phyloP scores from a whole-genome alignment of 2,329 filamentous ascomycete genomes.

The Diaporthe longicolla region DNA sequence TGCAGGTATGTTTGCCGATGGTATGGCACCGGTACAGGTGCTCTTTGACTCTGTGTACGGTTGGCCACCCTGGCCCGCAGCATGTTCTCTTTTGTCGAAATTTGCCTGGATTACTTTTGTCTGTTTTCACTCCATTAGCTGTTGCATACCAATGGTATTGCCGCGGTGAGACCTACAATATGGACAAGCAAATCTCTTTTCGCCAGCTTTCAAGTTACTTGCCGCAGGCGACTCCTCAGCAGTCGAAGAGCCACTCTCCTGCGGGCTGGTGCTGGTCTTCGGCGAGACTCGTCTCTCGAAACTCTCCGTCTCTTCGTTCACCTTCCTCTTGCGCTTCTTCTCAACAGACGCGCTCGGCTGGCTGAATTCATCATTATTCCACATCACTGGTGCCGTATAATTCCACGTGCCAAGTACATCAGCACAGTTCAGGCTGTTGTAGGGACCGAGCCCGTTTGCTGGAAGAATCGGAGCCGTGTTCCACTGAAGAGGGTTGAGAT shows the following conservation, averaged over 20 bases:
- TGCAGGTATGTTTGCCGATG: slow-evolving; percentile 44
- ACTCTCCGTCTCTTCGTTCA: slow-evolving; percentile 30
- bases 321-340: slow-evolving; percentile 38
- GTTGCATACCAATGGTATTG: background rate
- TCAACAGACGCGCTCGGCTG: slow-evolving; percentile 9
- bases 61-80: slow-evolving; percentile 43
- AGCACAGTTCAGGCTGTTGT: slow-evolving; percentile 39
- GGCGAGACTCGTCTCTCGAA: slow-evolving; percentile 38
- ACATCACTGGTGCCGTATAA: slow-evolving; percentile 40
- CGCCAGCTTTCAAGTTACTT: slow-evolving; percentile 12
- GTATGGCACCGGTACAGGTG: slow-evolving; percentile 43
- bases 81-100: slow-evolving; percentile 43
- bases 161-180: slow-evolving; percentile 20
- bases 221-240: slow-evolving; percentile 36
- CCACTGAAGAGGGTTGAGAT: slow-evolving; percentile 38
- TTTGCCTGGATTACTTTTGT: slow-evolving; percentile 42
- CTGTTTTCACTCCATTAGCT: background rate
- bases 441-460: background rate
- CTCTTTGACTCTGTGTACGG: slow-evolving; percentile 43
- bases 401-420: slow-evolving; percentile 40
- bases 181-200: slow-evolving; percentile 43
- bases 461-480: slow-evolving; percentile 39
- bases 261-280: slow-evolving; percentile 36
- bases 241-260: slow-evolving; percentile 29
- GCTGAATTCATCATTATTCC: slow-evolving; percentile 20